These are phyloP conservation scores for Amauroascus niger DNA, from an alignment of 2,329 filamentous ascomycete genomes.

Conservation along the genomic window DNA sequence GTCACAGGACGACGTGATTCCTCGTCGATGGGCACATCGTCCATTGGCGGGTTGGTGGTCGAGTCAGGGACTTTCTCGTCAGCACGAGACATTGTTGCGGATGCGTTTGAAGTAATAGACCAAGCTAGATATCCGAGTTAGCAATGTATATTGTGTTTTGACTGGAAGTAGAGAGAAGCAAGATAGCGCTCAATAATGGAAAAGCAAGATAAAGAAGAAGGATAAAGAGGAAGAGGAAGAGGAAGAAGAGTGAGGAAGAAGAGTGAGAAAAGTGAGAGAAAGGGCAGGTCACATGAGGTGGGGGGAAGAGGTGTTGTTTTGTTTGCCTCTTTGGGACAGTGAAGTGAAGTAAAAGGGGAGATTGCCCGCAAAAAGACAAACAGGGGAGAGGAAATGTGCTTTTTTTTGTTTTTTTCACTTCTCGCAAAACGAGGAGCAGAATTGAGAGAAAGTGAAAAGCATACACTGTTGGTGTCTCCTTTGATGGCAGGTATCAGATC, in stretches of 20 bases:
- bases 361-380: neutral
- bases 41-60: neutral
- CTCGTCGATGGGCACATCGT: neutral
- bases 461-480: too few species aligned
- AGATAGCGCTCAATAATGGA: too few species aligned
- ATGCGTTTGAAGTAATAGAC: neutral
- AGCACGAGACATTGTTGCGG: conserved; percentile 11
- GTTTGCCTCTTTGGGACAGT: neutral
- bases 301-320: neutral
- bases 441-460: too few species aligned
- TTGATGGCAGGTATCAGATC: too few species aligned
- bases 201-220: neutral
- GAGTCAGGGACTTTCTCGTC: conserved; percentile 9
- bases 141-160: neutral
- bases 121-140: neutral
- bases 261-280: neutral
- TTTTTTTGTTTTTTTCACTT: too few species aligned
- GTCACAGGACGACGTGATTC: neutral
- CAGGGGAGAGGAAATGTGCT: neutral
- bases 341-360: neutral
- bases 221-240: neutral
- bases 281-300: neutral
- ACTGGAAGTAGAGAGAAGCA: too few species aligned
- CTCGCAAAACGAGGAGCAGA: too few species aligned
- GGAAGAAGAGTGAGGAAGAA: neutral